phyloP scores from a whole-genome alignment of 1,284 basidiomycete genomes.

The Sphagnurus paluster region DNA sequence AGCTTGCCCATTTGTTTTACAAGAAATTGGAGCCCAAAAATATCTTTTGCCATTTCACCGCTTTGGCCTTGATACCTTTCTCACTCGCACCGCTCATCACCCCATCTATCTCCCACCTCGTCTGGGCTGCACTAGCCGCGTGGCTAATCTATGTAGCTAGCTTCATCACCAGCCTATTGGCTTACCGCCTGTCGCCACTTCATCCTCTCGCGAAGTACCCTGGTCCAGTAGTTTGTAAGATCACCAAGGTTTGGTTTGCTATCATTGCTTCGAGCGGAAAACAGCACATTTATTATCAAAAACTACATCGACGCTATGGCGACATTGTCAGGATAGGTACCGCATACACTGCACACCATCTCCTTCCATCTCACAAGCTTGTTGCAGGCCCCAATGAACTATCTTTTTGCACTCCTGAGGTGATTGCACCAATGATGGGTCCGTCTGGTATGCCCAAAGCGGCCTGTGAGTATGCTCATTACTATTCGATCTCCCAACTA shows the following conservation, averaged over 20 bases:
- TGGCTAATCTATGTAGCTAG: constrained; percentile 13
- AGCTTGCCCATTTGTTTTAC: constrained; percentile 17
- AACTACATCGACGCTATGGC: constrained; percentile 25
- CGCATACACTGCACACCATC: neutral
- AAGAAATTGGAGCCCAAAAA: constrained; percentile 14
- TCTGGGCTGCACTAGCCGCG: constrained; percentile 3
- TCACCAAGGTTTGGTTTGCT: constrained; percentile 20
- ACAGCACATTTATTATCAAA: constrained; percentile 21
- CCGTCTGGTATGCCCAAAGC: constrained; percentile 32
- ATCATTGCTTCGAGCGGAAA: constrained; percentile 18
- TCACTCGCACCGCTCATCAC: constrained; percentile 3
- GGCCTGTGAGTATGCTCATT: constrained; percentile 22
- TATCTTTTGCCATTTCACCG: constrained; percentile 8
- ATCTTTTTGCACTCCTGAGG: constrained; percentile 29
- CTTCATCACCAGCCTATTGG: constrained; percentile 10
- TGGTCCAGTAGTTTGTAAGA: constrained; percentile 21
- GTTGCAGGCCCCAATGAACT: constrained; percentile 35
- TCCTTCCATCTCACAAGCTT: neutral
- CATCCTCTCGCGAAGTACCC: constrained; percentile 27
- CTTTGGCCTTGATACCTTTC: constrained; percentile 13
- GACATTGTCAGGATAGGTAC: constrained; percentile 23
- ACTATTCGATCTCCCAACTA: neutral
- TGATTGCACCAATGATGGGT: constrained; percentile 30
- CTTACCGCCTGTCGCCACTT: constrained; percentile 26
- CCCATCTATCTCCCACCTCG: neutral